Percentiles rank a stretch among this genome's conserved stretches.
Evolutionary conservation across 805 yeast genomes (phyloP).

Genomic region (Lipomyces orientalis): DNA sequence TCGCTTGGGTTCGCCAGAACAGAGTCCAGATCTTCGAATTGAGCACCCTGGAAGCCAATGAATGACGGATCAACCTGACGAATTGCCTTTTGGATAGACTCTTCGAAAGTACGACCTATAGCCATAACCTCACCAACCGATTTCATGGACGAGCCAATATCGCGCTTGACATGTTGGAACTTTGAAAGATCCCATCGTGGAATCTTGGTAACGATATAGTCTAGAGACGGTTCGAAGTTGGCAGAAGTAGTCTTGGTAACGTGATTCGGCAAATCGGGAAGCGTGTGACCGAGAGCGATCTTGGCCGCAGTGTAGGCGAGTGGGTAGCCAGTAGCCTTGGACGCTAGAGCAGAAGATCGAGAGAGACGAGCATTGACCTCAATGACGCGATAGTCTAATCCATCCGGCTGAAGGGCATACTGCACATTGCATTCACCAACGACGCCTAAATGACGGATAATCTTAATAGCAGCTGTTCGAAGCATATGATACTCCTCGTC

Average conservation of each 20-base stretch:
- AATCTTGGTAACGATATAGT: constrained; percentile 94
- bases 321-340: constrained; percentile 98
- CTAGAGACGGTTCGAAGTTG: constrained; percentile 95
- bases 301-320: constrained; percentile 98
- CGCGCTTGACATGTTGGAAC: constrained; percentile 93
- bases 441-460: constrained; percentile 96
- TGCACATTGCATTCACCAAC: constrained; percentile 99
- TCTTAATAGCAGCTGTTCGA: constrained; percentile 95
- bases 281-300: constrained; percentile 90
- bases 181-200: constrained; percentile 98
- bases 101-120: constrained; percentile 97
- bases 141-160: constrained; percentile 95
- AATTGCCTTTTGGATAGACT: constrained; percentile 92
- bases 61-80: constrained; percentile 93
- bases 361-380: constrained; percentile 98
- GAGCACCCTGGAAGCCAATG: constrained; percentile 87
- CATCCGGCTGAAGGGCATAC: constrained; percentile 94
- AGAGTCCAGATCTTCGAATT: constrained; percentile 74
- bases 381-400: constrained; percentile 92
- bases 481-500: constrained; percentile 99
- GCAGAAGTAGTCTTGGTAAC: constrained; percentile 96
- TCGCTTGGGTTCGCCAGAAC: constrained; percentile 87
- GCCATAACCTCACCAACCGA: constrained; percentile 99
- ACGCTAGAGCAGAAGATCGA: constrained; percentile 96
- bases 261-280: constrained; percentile 94